A percentile compares a stretch with the other conserved stretches of the same genome.
Evolutionary conservation across 768 basidiomycete species (phyloP).

Genomic region (Tulasnella sp.): DNA sequence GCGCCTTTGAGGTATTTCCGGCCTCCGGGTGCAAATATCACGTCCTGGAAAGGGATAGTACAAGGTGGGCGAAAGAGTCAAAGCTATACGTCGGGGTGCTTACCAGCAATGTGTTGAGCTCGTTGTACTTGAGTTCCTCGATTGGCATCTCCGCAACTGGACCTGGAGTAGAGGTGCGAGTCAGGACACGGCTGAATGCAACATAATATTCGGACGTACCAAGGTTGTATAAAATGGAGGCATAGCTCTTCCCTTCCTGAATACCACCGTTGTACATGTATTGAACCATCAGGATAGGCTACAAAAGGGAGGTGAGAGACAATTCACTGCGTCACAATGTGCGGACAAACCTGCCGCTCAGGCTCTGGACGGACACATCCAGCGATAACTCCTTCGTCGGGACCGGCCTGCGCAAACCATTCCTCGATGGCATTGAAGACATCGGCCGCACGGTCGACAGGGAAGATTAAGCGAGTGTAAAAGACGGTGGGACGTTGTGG

Average conservation of each 20-base stretch:
- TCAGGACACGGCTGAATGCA: background rate
- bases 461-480: background rate
- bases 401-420: background rate
- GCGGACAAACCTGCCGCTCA: background rate
- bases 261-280: background rate
- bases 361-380: background rate
- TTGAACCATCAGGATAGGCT: background rate
- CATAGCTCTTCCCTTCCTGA: background rate
- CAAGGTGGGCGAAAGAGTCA: background rate
- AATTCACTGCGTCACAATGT: too few species aligned
- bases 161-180: background rate
- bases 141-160: background rate
- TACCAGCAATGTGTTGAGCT: background rate
- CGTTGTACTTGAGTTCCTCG: background rate
- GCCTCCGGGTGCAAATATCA: background rate
- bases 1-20: background rate
- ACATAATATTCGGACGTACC: background rate
- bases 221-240: background rate
- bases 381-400: background rate
- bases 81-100: background rate
- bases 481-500: constrained; percentile 30
- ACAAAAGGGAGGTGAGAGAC: background rate
- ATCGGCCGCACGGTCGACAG: background rate
- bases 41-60: background rate
- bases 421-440: constrained; percentile 3